A percentile compares a stretch with the other conserved stretches of the same genome.
phyloP scores from a whole-genome alignment of 176 grass and related monocot genomes.

The Echinochloa phyllopogon region DNA sequence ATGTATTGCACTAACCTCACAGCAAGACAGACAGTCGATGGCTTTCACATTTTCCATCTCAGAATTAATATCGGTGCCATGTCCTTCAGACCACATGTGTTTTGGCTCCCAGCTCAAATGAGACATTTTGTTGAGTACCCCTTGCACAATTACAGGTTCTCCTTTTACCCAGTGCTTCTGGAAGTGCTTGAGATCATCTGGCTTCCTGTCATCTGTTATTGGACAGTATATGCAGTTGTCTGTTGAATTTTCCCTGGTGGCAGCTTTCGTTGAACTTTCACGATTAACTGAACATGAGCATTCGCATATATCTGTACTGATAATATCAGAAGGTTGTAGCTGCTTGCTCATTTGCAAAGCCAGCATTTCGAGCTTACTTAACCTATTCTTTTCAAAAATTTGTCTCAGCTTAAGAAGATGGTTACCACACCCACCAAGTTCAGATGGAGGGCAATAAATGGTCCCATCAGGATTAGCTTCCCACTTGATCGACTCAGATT shows the following conservation, averaged over 20 bases:
- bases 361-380: conserved; percentile 50
- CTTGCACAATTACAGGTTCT: conserved; percentile 78
- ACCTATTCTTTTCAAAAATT: conserved; percentile 50
- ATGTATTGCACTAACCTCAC: conserved; percentile 61
- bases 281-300: conserved; percentile 46
- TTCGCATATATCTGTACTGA: conserved; percentile 28
- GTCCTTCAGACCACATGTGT: conserved; percentile 64
- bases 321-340: conserved; percentile 25
- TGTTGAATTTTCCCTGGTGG: conserved; percentile 51
- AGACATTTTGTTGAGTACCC: conserved; percentile 53
- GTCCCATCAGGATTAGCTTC: conserved; percentile 16
- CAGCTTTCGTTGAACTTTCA: conserved; percentile 63
- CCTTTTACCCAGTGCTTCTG: conserved; percentile 83
- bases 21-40: conserved; percentile 67
- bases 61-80: conserved; percentile 19
- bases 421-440: conserved; percentile 67
- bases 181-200: conserved; percentile 67
- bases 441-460: conserved; percentile 64
- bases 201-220: conserved; percentile 40
- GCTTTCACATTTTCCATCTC: conserved; percentile 44
- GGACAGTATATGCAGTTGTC: conserved; percentile 81
- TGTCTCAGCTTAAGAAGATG: conserved; percentile 53
- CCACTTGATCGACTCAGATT: conserved; percentile 47
- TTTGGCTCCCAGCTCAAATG: conserved; percentile 62
- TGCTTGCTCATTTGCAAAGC: conserved; percentile 35